Percentiles rank a stretch among this genome's conserved stretches.
Evolutionary conservation across 306 rosid species (phyloP).

Genomic region (Prunus mira): DNA sequence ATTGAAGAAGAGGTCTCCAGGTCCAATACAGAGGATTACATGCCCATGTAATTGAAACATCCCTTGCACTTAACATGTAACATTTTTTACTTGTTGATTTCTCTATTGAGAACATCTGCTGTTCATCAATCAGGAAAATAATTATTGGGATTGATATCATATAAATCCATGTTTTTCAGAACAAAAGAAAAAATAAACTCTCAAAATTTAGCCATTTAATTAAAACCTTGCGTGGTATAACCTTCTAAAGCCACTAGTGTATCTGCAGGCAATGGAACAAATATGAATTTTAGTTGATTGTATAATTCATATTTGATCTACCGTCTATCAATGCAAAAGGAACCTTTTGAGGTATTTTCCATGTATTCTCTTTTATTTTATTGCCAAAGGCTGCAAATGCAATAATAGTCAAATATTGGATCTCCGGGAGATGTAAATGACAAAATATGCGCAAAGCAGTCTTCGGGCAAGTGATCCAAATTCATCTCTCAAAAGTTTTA

Average conservation of each 20-base stretch:
- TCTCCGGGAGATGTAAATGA: constrained; percentile 49
- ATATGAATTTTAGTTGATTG: constrained; percentile 40
- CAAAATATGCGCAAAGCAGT: constrained; percentile 51
- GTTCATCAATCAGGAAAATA: constrained; percentile 1
- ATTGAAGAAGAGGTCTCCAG: constrained; percentile 54
- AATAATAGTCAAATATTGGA: constrained; percentile 7
- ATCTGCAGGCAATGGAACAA: constrained; percentile 50
- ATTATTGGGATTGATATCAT: background rate
- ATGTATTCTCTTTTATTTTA: background rate
- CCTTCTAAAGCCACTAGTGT: constrained; percentile 11
- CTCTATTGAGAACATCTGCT: constrained; percentile 52
- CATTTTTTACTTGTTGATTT: constrained; percentile 50
- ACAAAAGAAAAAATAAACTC: no score
- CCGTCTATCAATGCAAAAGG: constrained; percentile 60
- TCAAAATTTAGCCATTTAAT: background rate
- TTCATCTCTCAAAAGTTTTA: background rate
- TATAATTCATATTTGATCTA: constrained; percentile 78
- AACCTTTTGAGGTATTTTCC: constrained; percentile 2
- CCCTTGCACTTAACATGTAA: constrained; percentile 61
- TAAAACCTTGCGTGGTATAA: background rate
- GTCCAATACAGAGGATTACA: constrained; percentile 60
- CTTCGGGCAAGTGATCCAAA: constrained; percentile 48
- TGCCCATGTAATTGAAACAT: constrained; percentile 60
- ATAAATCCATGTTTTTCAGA: no score
- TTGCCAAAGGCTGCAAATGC: background rate